Evolutionary conservation across 148 eudicot species (phyloP), one percentile per base, ranked within the genome.

Genomic region (Diospyros lotus): DNA sequence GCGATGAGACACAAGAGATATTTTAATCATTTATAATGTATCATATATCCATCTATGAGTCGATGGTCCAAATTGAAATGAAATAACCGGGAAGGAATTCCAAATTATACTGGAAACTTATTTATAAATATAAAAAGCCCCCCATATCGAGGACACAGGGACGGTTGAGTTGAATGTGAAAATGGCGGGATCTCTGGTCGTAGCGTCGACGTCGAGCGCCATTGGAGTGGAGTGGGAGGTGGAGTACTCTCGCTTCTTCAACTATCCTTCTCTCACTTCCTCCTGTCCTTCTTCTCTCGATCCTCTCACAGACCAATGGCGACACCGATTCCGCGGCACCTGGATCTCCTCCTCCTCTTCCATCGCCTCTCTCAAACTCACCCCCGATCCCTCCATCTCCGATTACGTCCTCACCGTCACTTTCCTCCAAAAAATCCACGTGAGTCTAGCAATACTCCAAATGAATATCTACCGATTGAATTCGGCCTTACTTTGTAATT

Each of bases 181-280:
- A 86, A 86, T 89, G 92, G 92, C 92, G 92, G 90, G 90, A 84
- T 18, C 78, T 68, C 15, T 76, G 43, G 28, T 56, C 13, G 5
- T 67, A 11, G 44, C 58, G 56, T 70, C 70, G 66, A 66, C 75
- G 28, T 9, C 72, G 66, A 46, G 68, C 66, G 60, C 77, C 69
- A 44, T 76, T 39, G 61, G 61, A n/a, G 70, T 71, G 13, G 74
- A 81, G 59, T 90, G 91, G 88, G 67, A 79, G 71, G 88, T 80
- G 44, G 75, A 77, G 11, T 89, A 86, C 82, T 78, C 89, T 12
- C 86, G 91, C 39, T 86, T 83, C 83, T 81, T 90, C 78, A 61
- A 67, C 64, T 76, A 56, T 77, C 87, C 86, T 77, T 53, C 80
- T 28, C 63, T 77, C 73, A 28, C 28, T 28, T 48, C 66, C 46